Conservation (phyloP, 257 asterid genomes). For the Penstemon davidsonii region DNA sequence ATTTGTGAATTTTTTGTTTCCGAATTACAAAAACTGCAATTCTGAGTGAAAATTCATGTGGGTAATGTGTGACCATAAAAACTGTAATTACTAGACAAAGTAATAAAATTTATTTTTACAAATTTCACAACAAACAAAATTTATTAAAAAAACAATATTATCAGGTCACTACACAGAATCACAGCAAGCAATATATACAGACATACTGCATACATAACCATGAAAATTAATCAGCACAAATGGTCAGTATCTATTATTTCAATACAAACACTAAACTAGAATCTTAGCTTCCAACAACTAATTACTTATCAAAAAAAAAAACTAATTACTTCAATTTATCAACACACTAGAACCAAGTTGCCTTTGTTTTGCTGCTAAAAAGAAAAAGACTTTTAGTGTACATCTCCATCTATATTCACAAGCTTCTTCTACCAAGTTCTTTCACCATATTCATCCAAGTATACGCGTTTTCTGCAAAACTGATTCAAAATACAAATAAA, state of each 20-base stretch:
- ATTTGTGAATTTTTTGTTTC: no score
- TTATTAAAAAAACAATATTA: no score
- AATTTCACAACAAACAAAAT: slow-evolving; percentile 4
- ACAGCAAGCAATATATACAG: slow-evolving; percentile 30
- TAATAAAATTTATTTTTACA: background rate
- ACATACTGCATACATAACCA: slow-evolving; percentile 15
- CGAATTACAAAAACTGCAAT: no score
- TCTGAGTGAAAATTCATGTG: no score
- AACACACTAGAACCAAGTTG: slow-evolving; percentile 21
- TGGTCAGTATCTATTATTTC: slow-evolving; percentile 20
- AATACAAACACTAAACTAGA: slow-evolving; percentile 19
- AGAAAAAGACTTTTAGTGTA: slow-evolving; percentile 12
- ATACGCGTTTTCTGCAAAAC: slow-evolving; percentile 26
- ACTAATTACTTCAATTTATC: slow-evolving; percentile 23
- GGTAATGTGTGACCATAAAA: no score
- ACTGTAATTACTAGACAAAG: no score
- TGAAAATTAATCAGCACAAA: slow-evolving; percentile 5
- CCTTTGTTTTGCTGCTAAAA: slow-evolving; percentile 22
- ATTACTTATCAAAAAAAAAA: no score
- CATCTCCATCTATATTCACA: slow-evolving; percentile 47
- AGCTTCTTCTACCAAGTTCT: slow-evolving; percentile 29
- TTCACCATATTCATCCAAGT: slow-evolving; percentile 1
- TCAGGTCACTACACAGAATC: slow-evolving; percentile 9
- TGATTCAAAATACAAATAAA: background rate
- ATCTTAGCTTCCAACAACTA: slow-evolving; percentile 10